phyloP scores from a whole-genome alignment of 495 filamentous ascomycete species.

The Penicillium canescens region DNA sequence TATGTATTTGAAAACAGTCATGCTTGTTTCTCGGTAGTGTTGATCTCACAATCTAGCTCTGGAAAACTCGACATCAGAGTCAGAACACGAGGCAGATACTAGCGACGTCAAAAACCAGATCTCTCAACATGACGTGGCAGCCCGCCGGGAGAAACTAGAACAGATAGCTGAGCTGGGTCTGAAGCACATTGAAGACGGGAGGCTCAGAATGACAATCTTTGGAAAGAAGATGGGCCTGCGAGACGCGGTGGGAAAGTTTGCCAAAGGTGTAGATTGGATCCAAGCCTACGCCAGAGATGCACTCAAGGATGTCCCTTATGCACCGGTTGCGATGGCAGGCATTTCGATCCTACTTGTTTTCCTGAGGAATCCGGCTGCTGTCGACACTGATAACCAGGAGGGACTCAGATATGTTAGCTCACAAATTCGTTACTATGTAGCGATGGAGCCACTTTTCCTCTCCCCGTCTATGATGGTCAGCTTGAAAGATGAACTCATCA shows the following conservation, averaged over 20 bases:
- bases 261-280: slow-evolving; percentile 5
- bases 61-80: too few species aligned
- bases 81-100: too few species aligned
- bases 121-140: slow-evolving; percentile 1
- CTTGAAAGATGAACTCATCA: not conserved
- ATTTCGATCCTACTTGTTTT: slow-evolving; percentile 5
- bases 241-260: not conserved
- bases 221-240: slow-evolving; percentile 6
- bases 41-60: too few species aligned
- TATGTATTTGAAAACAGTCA: not conserved
- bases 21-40: too few species aligned
- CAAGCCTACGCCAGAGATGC: slow-evolving; percentile 4
- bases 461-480: not conserved
- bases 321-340: slow-evolving; percentile 9
- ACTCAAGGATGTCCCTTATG: slow-evolving; percentile 11
- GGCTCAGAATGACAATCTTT: slow-evolving; percentile 2
- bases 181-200: slow-evolving; percentile 3
- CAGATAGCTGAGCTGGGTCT: slow-evolving; percentile 3
- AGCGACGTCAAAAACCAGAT: not conserved
- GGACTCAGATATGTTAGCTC: slow-evolving; percentile 10
- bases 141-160: slow-evolving; percentile 1
- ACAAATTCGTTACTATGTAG: slow-evolving; percentile 7
- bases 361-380: slow-evolving; percentile 1
- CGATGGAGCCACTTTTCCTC: slow-evolving; percentile 4
- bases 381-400: slow-evolving; percentile 1